Evolutionary conservation across 2,329 filamentous ascomycete genomes (phyloP).

Genomic region (Penicillium sp.): DNA sequence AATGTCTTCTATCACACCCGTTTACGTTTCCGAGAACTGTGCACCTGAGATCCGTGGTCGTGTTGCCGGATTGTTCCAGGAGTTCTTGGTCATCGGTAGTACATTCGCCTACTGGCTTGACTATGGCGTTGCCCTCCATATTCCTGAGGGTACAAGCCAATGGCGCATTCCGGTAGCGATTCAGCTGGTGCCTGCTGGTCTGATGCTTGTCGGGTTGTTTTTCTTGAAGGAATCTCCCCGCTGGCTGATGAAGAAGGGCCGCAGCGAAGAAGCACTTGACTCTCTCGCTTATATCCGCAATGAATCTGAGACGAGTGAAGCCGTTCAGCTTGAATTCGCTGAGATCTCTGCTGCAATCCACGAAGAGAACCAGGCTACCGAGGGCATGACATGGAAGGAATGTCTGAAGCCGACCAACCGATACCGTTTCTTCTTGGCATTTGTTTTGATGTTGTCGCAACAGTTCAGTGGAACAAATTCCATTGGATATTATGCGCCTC

Average conservation of each 20-base stretch:
- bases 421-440: constrained; percentile 39
- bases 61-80: constrained; percentile 40
- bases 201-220: constrained; percentile 53
- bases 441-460: constrained; percentile 44
- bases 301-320: constrained; percentile 27
- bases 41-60: constrained; percentile 36
- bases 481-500: constrained; percentile 43
- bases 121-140: constrained; percentile 51
- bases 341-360: constrained; percentile 45
- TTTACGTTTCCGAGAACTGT: constrained; percentile 39
- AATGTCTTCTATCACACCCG: constrained; percentile 42
- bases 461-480: constrained; percentile 43
- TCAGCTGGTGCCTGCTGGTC: constrained; percentile 53
- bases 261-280: constrained; percentile 45
- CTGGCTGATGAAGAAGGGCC: constrained; percentile 57
- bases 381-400: constrained; percentile 46
- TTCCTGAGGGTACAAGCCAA: constrained; percentile 49
- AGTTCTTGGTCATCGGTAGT: constrained; percentile 44
- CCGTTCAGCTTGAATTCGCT: constrained; percentile 36
- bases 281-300: constrained; percentile 41
- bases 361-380: constrained; percentile 42
- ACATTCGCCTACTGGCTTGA: constrained; percentile 56
- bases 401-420: constrained; percentile 40
- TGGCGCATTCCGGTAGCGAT: constrained; percentile 57
- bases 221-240: constrained; percentile 56